Evolutionary conservation across 495 filamentous ascomycete species (phyloP).

Genomic region (Terfezia claveryi): DNA sequence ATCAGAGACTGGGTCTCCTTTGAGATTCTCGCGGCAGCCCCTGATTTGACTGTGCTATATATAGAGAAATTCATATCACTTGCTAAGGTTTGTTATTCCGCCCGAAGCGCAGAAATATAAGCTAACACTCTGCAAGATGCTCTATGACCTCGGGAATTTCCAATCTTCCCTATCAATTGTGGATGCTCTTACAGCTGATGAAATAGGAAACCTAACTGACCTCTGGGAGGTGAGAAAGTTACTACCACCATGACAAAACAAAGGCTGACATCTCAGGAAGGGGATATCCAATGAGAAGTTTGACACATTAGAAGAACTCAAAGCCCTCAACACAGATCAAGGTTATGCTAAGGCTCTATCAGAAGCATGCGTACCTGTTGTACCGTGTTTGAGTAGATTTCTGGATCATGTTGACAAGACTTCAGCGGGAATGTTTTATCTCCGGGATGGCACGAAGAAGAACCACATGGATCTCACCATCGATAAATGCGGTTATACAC

Average conservation of each 20-base stretch:
- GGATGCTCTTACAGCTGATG: no score
- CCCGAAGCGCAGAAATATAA: no score
- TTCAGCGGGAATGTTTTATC: not conserved
- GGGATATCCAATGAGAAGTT: not conserved
- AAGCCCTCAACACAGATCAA: not conserved
- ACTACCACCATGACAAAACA: no score
- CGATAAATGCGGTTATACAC: not conserved
- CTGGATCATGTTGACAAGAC: not conserved
- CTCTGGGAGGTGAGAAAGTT: no score
- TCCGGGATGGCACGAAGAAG: not conserved
- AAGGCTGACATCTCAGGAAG: no score
- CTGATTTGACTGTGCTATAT: not conserved
- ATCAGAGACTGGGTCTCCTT: not conserved
- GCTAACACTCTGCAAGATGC: not conserved
- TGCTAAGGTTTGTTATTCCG: not conserved
- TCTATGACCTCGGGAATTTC: not conserved
- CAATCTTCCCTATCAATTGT: not conserved
- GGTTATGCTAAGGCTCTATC: not conserved
- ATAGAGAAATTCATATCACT: not conserved
- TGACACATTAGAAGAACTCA: not conserved
- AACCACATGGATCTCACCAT: not conserved
- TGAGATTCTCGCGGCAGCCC: not conserved
- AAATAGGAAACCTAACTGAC: no score
- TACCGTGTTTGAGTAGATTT: not conserved
- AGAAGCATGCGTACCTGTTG: not conserved